phyloP scores from a whole-genome alignment of 805 yeast species.

The Pichia occidentalis region DNA sequence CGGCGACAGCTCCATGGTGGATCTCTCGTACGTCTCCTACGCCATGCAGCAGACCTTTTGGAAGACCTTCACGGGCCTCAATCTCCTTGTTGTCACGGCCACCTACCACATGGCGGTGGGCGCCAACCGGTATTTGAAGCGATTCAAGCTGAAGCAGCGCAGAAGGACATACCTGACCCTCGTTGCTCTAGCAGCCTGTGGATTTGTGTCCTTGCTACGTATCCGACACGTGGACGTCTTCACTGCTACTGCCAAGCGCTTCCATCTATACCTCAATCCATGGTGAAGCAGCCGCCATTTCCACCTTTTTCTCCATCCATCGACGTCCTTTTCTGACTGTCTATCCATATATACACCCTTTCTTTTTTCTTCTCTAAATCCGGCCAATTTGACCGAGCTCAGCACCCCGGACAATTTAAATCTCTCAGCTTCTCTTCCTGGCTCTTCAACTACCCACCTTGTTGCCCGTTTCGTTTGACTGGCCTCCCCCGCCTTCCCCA shows the following conservation, averaged over 20 bases:
- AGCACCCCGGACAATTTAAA: too few species aligned
- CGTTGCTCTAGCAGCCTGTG: conserved; percentile 13
- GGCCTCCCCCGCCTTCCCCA: too few species aligned
- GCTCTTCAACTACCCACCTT: too few species aligned
- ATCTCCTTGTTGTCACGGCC: conserved; percentile 33
- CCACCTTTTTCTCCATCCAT: too few species aligned
- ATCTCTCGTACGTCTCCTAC: conserved; percentile 45
- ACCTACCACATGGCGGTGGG: conserved; percentile 55
- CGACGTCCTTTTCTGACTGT: too few species aligned
- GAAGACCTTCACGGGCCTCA: conserved; percentile 22
- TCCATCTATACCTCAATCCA: not conserved
- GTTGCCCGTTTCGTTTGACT: too few species aligned
- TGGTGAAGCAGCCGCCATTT: too few species aligned
- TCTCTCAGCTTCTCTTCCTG: too few species aligned
- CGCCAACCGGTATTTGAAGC: conserved; percentile 38
- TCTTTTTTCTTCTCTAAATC: too few species aligned
- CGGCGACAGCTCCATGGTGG: conserved; percentile 57
- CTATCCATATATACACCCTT: too few species aligned
- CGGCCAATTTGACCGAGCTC: too few species aligned
- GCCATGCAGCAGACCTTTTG: conserved; percentile 18
- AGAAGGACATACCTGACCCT: conserved; percentile 39
- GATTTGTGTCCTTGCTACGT: conserved; percentile 1
- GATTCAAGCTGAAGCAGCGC: conserved; percentile 36
- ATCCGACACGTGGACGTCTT: conserved; percentile 1
- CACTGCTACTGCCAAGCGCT: conserved; percentile 1